Evolutionary conservation across 495 filamentous ascomycete species (phyloP).

Genomic region (Xylaria castorea): DNA sequence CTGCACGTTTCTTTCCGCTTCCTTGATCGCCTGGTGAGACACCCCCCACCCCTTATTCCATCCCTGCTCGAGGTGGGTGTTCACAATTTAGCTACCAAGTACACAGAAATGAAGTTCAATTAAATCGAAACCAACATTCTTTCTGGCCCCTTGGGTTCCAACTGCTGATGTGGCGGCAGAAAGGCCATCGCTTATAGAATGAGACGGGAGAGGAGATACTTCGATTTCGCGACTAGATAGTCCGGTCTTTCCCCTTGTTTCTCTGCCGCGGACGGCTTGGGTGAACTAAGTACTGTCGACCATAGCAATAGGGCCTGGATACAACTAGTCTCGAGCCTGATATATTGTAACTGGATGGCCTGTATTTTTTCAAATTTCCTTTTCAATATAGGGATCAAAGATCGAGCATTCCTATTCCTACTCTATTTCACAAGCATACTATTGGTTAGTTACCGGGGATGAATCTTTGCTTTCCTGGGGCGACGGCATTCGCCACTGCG

Average conservation of each 20-base stretch:
- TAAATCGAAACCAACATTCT: not conserved
- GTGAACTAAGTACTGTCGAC: not conserved
- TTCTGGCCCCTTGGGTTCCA: not conserved
- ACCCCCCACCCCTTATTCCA: not conserved
- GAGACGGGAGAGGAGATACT: not conserved
- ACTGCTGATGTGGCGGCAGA: not conserved
- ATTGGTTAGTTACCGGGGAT: not conserved
- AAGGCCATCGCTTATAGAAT: not conserved
- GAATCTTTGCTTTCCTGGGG: not conserved
- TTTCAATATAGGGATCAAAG: not conserved
- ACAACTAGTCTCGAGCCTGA: not conserved
- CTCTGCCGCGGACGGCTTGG: not conserved
- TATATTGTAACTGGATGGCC: no score
- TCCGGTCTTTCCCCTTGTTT: not conserved
- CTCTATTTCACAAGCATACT: not conserved
- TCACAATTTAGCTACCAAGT: not conserved
- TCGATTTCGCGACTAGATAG: not conserved
- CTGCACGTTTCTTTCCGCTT: not conserved
- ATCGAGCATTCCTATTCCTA: not conserved
- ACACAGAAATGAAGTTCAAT: not conserved
- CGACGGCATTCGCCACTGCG: not conserved
- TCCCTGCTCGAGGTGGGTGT: not conserved
- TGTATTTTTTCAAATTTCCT: no score
- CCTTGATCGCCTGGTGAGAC: not conserved
- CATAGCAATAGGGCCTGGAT: not conserved